Base-by-base conservation (phyloP, 306 rosid genomes). In the Alnus rubra region DNA sequence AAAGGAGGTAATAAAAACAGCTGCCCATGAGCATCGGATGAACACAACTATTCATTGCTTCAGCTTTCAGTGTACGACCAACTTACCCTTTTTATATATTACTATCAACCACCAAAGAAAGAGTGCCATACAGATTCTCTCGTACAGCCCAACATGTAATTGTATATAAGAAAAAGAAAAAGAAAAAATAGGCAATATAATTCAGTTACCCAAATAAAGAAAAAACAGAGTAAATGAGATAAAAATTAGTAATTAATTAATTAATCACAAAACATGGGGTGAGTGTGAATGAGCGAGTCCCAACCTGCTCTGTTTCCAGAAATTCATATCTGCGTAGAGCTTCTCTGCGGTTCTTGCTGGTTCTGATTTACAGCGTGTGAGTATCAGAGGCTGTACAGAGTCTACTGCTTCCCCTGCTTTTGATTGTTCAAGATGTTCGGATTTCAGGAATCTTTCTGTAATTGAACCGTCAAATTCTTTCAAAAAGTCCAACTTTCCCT, bases 331-430 rank as follows among this genome's bases (percentile, higher is more conserved):
- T 55, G 92, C 89, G 64, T 87, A 80, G 71, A 90, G 84, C 67
- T 87, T 87, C 75, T 84, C 75, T 45, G 82, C 83, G 42, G 79
- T 83, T 94, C 96, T 88, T 1, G 88, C 86, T 14, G 94, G 96
- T 73, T 90, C 97, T 28, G 98, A 92, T 84, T 92, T 92, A 84
- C 98, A 89, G 88, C 97, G 85, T 2, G 91, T 94, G 15, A 92
- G 92, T 15, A 86, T 86, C 45, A 86, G 52, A 31, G 90, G 91
- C 35, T 75, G 76, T 2, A 52, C 82, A 15, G 69, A 69, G 58
- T 80, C 83, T 63, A n/a, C 72, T 23, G 64, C 84, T 5, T 58
- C 59, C 15, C 50, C 80, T 45, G 12, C 78, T 71, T 81, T 77
- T 45, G 52, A 42, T 55, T 79, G 82, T 56, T 73, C 78, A 31